Evolutionary conservation across 2,329 filamentous ascomycete species (phyloP).

Genomic region (Sphaerulina vaccinii): DNA sequence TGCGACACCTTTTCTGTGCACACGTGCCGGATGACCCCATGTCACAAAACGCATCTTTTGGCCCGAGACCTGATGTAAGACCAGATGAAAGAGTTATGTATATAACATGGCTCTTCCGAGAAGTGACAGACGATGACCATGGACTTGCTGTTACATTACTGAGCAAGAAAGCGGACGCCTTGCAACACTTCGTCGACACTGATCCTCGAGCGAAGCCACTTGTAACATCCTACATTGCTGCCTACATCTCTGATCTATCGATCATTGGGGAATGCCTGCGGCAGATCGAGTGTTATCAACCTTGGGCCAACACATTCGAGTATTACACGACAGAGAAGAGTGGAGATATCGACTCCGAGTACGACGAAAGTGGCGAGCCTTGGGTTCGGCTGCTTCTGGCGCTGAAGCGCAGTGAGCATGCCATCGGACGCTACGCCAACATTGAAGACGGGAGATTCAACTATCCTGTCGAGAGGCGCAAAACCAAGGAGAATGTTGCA

Average conservation of each 20-base stretch:
- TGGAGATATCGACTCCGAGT: slow-evolving; percentile 28
- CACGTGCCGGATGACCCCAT: slow-evolving; percentile 1
- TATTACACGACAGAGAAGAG: slow-evolving; percentile 26
- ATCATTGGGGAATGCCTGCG: slow-evolving; percentile 47
- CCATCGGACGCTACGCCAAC: slow-evolving; percentile 5
- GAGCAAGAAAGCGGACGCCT: slow-evolving; percentile 47
- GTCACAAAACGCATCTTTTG: not conserved
- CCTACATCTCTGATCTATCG: slow-evolving; percentile 47
- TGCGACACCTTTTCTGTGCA: not conserved
- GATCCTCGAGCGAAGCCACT: slow-evolving; percentile 13
- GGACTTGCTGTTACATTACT: slow-evolving; percentile 27
- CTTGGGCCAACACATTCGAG: slow-evolving; percentile 49
- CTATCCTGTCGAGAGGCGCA: slow-evolving; percentile 13
- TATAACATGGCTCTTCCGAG: slow-evolving; percentile 6
- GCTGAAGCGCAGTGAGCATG: slow-evolving; percentile 3
- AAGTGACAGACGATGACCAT: slow-evolving; percentile 35
- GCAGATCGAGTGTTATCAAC: slow-evolving; percentile 50
- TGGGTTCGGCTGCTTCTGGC: slow-evolving; percentile 2
- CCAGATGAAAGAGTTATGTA: not conserved
- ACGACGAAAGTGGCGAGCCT: not conserved
- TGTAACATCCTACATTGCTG: slow-evolving; percentile 15
- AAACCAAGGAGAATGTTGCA: slow-evolving; percentile 18
- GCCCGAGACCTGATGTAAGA: not conserved
- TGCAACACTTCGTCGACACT: slow-evolving; percentile 45
- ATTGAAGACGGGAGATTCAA: slow-evolving; percentile 5